Evolutionary conservation across 1,139 yeast species (phyloP).

Genomic region (Suhomyces yuchorum): DNA sequence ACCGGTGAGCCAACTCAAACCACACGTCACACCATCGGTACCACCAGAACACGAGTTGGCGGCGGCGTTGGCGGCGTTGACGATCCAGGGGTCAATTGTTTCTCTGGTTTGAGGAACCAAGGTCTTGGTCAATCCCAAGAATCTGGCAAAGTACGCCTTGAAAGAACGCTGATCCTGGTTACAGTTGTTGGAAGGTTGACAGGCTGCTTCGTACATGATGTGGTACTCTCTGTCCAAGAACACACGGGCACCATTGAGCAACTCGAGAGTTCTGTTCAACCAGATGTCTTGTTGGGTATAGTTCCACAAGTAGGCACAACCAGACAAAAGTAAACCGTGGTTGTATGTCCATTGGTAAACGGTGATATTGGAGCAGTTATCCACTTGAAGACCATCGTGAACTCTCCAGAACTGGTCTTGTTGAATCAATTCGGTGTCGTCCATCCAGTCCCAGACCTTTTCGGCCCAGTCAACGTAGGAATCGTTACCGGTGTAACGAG

Average conservation of each 20-base stretch:
- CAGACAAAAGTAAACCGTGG: slow-evolving; percentile 73
- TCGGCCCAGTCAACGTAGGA: slow-evolving; percentile 68
- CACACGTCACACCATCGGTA: slow-evolving; percentile 75
- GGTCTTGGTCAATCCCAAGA: slow-evolving; percentile 59
- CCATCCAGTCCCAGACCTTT: slow-evolving; percentile 71
- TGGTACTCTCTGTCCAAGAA: slow-evolving; percentile 37
- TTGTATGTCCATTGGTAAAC: slow-evolving; percentile 74
- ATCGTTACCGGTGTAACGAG: slow-evolving; percentile 65
- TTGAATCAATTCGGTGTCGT: slow-evolving; percentile 49
- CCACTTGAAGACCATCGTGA: slow-evolving; percentile 72
- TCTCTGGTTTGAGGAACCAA: slow-evolving; percentile 55
- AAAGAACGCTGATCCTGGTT: slow-evolving; percentile 78
- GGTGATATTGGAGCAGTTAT: slow-evolving; percentile 58
- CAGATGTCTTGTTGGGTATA: slow-evolving; percentile 60
- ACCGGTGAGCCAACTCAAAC: slow-evolving; percentile 58
- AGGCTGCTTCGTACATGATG: slow-evolving; percentile 68
- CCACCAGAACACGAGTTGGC: slow-evolving; percentile 77
- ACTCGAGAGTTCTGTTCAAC: slow-evolving; percentile 52
- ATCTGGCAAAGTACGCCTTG: slow-evolving; percentile 71
- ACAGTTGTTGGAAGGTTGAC: slow-evolving; percentile 54
- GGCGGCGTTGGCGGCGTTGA: slow-evolving; percentile 51
- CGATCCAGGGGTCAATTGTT: slow-evolving; percentile 46
- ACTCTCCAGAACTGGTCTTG: slow-evolving; percentile 40
- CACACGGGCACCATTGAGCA: slow-evolving; percentile 53
- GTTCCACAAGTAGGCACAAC: slow-evolving; percentile 71